Evolutionary conservation across 331 rosid genomes (phyloP).

Genomic region (Malus hybrid): DNA sequence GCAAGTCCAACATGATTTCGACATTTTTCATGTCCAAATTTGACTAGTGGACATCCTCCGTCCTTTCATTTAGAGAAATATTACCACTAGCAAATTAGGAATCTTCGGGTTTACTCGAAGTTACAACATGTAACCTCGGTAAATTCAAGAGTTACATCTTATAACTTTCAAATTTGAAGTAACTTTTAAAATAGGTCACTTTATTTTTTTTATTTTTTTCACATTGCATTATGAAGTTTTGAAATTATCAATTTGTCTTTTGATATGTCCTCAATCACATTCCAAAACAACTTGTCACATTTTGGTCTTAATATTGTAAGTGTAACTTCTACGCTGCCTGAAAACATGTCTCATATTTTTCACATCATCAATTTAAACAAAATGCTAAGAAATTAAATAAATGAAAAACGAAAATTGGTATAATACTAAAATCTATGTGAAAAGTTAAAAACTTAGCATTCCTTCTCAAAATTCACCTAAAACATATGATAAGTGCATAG

Average conservation of each 20-base stretch:
- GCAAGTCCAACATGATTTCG: constrained; percentile 23
- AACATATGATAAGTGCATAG: background rate
- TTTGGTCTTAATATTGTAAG: background rate
- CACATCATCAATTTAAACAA: background rate
- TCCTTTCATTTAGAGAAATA: background rate
- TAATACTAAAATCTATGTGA: too few relatives aligned
- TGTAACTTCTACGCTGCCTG: background rate
- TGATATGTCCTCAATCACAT: too few relatives aligned
- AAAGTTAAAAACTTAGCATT: too few relatives aligned
- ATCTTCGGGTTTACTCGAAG: background rate
- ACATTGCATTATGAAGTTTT: background rate
- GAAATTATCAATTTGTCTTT: background rate
- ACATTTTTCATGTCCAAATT: constrained; percentile 26
- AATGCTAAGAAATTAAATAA: too few relatives aligned
- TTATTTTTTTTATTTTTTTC: too few relatives aligned
- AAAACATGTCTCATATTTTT: background rate
- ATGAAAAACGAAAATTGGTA: too few relatives aligned
- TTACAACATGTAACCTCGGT: background rate
- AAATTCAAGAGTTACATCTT: too few relatives aligned
- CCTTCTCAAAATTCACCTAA: background rate
- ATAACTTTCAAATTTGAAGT: background rate
- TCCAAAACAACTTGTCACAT: background rate
- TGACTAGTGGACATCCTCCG: background rate
- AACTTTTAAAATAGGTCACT: background rate
- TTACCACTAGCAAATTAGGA: background rate